These are phyloP conservation scores for Carex arenaria DNA, from an alignment of 202 grass and related monocot genomes.

Conservation along the genomic window DNA sequence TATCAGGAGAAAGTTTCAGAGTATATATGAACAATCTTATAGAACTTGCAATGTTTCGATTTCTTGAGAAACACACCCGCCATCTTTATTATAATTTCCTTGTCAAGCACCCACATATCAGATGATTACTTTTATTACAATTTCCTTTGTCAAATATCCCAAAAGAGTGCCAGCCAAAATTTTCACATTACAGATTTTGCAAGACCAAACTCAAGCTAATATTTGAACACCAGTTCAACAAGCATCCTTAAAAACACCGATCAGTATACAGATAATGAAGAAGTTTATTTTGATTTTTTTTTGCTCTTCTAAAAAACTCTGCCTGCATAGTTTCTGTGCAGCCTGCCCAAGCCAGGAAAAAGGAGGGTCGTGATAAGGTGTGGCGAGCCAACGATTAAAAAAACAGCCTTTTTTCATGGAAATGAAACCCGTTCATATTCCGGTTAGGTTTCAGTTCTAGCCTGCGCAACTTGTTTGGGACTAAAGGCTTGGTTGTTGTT, in stretches of 20 bases:
- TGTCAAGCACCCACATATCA: neutral
- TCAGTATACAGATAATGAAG: neutral
- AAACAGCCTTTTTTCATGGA: too few species aligned
- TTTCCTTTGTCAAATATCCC: neutral
- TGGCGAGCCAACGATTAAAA: too few species aligned
- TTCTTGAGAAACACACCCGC: neutral
- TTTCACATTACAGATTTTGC: slow-evolving; percentile 8
- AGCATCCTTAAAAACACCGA: neutral
- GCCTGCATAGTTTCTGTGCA: too few species aligned
- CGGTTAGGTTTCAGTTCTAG: too few species aligned
- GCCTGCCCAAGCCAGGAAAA: too few species aligned
- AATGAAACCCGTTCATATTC: too few species aligned
- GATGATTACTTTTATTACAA: neutral
- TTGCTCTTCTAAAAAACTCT: neutral
- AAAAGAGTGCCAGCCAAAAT: neutral
- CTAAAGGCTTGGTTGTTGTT: too few species aligned
- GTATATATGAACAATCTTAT: neutral
- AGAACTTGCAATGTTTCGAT: neutral
- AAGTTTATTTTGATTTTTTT: neutral
- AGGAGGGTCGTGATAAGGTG: too few species aligned
- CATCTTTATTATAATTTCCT: neutral
- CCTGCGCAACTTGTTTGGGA: too few species aligned
- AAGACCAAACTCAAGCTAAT: neutral
- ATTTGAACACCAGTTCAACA: slow-evolving; percentile 1
- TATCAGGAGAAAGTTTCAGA: slow-evolving; percentile 1